These are phyloP conservation scores for Alternaria dauci DNA, from an alignment of 2,329 filamentous ascomycete species.

Conservation along the genomic window DNA sequence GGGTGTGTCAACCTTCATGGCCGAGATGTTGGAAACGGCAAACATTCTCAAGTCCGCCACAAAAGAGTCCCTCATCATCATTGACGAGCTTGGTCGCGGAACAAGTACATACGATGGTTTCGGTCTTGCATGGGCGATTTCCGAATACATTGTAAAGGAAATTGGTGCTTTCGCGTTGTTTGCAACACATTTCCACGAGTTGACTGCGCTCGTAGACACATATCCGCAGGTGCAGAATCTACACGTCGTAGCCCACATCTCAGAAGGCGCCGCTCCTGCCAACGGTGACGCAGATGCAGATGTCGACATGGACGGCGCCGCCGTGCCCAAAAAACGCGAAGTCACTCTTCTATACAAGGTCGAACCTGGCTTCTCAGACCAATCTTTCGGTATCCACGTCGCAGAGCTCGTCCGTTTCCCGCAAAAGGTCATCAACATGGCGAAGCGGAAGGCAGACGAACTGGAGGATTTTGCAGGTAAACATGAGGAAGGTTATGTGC, in stretches of 20 bases:
- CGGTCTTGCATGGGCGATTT: conserved; percentile 98
- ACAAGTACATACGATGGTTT: conserved; percentile 99
- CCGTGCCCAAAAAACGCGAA: conserved; percentile 64
- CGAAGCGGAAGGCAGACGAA: conserved; percentile 98
- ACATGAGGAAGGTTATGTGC: conserved; percentile 63
- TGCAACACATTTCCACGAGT: conserved; percentile 97
- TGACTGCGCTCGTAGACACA: conserved; percentile 87
- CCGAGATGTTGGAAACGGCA: conserved; percentile 98
- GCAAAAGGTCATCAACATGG: conserved; percentile 97
- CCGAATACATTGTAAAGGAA: conserved; percentile 94
- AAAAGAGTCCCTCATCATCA: conserved; percentile 94
- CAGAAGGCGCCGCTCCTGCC: conserved; percentile 50
- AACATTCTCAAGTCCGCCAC: conserved; percentile 98
- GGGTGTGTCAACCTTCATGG: conserved; percentile 99
- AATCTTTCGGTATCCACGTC: conserved; percentile 98
- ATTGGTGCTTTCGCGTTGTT: conserved; percentile 95
- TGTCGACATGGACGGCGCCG: conserved; percentile 57
- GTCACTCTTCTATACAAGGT: conserved; percentile 98
- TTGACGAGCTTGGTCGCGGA: conserved; percentile 94
- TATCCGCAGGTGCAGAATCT: conserved; percentile 90
- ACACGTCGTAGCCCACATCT: conserved; percentile 94
- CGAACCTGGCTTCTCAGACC: conserved; percentile 92
- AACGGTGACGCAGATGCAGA: conserved; percentile 12
- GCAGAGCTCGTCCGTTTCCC: conserved; percentile 96
- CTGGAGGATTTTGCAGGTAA: conserved; percentile 92